These are phyloP conservation scores for Solanum dulcamara DNA, from an alignment of 257 asterid species.

Conservation along the genomic window DNA sequence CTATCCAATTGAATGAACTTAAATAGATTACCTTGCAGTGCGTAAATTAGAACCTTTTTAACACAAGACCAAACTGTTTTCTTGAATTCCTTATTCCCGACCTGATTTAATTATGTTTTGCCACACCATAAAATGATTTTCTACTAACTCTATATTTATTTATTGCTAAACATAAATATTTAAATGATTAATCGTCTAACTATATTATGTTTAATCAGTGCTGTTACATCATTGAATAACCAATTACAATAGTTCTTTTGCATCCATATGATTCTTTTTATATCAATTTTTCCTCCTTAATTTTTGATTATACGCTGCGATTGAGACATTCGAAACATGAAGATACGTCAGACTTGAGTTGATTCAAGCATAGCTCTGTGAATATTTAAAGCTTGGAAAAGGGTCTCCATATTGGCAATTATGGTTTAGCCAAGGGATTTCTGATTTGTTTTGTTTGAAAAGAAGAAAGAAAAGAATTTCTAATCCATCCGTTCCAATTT, in stretches of 20 bases:
- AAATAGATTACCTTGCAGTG: not conserved
- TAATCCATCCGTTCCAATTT: not conserved
- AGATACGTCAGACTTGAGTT: not conserved
- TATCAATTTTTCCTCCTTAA: too few species aligned
- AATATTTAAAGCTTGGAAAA: too few species aligned
- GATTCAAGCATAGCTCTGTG: not conserved
- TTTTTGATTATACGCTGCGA: not conserved
- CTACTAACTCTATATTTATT: not conserved
- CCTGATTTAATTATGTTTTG: not conserved
- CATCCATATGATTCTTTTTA: not conserved
- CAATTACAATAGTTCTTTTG: not conserved
- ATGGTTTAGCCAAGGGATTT: not conserved
- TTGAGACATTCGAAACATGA: too few species aligned
- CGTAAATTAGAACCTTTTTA: too few species aligned
- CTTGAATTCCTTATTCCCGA: not conserved
- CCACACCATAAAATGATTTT: not conserved
- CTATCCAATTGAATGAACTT: not conserved
- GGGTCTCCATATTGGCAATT: not conserved
- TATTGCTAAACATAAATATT: not conserved
- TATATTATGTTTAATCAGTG: not conserved
- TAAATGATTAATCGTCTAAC: not conserved
- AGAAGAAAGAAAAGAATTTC: too few species aligned
- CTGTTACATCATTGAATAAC: not conserved
- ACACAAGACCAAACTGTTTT: not conserved
- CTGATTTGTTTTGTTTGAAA: not conserved